Conservation (phyloP, 2,329 filamentous ascomycete genomes). For the Botrytis deweyae region DNA sequence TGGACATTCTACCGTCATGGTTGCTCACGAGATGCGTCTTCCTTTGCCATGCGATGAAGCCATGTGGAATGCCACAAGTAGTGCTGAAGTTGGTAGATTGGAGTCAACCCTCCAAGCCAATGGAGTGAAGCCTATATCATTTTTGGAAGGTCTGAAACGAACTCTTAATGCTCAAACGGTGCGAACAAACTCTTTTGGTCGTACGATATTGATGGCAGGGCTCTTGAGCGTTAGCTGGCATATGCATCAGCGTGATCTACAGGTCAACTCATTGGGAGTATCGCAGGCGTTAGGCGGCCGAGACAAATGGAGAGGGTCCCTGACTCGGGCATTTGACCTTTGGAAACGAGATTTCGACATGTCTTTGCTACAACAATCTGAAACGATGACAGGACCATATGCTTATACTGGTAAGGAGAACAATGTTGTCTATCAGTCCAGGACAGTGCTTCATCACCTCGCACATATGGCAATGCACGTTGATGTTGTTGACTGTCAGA, state of each 20-base stretch:
- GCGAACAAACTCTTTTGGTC: slow-evolving; percentile 87
- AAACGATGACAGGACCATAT: slow-evolving; percentile 54
- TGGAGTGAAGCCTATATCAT: slow-evolving; percentile 80
- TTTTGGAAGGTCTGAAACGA: slow-evolving; percentile 86
- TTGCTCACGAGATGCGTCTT: slow-evolving; percentile 89
- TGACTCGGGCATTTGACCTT: slow-evolving; percentile 86
- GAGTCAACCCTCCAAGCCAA: slow-evolving; percentile 78
- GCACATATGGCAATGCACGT: slow-evolving; percentile 98
- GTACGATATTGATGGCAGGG: slow-evolving; percentile 91
- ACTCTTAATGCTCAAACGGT: slow-evolving; percentile 85
- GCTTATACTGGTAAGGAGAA: slow-evolving; percentile 58
- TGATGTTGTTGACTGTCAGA: slow-evolving; percentile 95
- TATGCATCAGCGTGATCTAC: slow-evolving; percentile 93
- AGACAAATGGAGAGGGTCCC: slow-evolving; percentile 84
- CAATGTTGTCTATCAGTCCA: slow-evolving; percentile 74
- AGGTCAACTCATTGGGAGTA: slow-evolving; percentile 82
- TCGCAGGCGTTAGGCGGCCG: slow-evolving; percentile 77
- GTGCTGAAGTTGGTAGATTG: slow-evolving; percentile 79
- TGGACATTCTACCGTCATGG: slow-evolving; percentile 95
- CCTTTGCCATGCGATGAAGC: slow-evolving; percentile 90
- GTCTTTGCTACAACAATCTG: slow-evolving; percentile 61
- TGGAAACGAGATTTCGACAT: slow-evolving; percentile 94
- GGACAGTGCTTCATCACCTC: slow-evolving; percentile 86
- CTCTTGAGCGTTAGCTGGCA: slow-evolving; percentile 94
- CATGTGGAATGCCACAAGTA: slow-evolving; percentile 87